Conservation (phyloP, 2,329 filamentous ascomycete genomes). For the Aspergillus pseudoglaucus region DNA sequence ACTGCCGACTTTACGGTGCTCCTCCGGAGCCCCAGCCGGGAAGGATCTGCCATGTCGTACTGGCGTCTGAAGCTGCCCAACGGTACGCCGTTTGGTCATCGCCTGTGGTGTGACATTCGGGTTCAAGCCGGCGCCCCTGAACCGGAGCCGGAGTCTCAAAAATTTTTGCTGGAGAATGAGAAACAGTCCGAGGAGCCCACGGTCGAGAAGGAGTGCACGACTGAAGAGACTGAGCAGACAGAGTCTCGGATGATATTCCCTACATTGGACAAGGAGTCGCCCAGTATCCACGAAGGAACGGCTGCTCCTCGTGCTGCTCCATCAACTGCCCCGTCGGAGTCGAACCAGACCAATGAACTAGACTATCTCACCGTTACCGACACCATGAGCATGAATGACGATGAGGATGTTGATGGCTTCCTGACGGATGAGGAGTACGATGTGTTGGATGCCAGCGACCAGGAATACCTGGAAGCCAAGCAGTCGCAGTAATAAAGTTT, state of each 20-base stretch:
- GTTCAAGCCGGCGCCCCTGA: conserved; percentile 42
- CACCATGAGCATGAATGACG: conserved; percentile 48
- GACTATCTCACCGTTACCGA: conserved; percentile 49
- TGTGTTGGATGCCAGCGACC: conserved; percentile 88
- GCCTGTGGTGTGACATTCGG: conserved; percentile 87
- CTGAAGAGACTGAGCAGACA: conserved; percentile 31
- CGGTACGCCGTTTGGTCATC: conserved; percentile 80
- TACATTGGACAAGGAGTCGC: conserved; percentile 89
- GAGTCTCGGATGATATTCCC: conserved; percentile 89
- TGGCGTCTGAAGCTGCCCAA: conserved; percentile 84
- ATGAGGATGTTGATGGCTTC: conserved; percentile 61
- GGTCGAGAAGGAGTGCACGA: conserved; percentile 24
- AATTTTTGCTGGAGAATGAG: neutral
- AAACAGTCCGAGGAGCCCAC: neutral
- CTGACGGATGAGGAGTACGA: conserved; percentile 98
- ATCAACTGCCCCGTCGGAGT: conserved; percentile 28
- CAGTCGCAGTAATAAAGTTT: conserved; percentile 16
- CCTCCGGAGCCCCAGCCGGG: conserved; percentile 70
- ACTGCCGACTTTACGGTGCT: conserved; percentile 74
- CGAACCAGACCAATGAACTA: conserved; percentile 44
- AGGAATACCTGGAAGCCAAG: conserved; percentile 60
- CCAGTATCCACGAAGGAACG: conserved; percentile 64
- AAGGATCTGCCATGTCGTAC: conserved; percentile 83
- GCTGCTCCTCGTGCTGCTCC: conserved; percentile 12
- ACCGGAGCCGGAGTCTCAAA: conserved; percentile 2